Evolutionary conservation across 169 alveolate species (phyloP).

Genomic region (Eimeria falciformis): DNA sequence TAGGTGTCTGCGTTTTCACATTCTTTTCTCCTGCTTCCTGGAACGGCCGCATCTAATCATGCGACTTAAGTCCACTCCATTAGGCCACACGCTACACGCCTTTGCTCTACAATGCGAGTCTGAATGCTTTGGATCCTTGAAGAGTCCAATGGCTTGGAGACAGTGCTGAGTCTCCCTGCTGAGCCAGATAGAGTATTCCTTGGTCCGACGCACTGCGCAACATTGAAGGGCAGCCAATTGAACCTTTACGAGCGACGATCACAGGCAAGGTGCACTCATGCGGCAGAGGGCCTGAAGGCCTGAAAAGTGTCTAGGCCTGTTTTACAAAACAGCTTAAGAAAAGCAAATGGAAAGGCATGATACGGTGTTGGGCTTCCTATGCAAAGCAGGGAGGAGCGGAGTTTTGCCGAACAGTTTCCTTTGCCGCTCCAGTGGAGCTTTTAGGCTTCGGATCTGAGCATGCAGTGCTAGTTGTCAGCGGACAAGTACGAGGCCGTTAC

Average conservation of each 20-base stretch:
- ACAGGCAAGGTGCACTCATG: not conserved
- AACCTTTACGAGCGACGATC: not conserved
- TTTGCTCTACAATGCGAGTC: too few species aligned
- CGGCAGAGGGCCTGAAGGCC: not conserved
- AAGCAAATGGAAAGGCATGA: not conserved
- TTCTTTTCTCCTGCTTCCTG: not conserved
- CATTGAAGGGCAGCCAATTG: not conserved
- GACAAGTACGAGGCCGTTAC: not conserved
- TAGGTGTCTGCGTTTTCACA: not conserved
- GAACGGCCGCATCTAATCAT: too few species aligned
- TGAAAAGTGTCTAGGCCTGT: not conserved
- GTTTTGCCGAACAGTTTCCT: not conserved
- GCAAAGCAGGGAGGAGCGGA: conserved; percentile 7
- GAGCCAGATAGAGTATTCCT: not conserved
- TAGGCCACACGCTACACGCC: too few species aligned
- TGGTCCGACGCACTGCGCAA: conserved; percentile 39
- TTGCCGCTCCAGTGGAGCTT: conserved; percentile 21
- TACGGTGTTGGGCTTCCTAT: not conserved
- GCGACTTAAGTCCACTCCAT: too few species aligned
- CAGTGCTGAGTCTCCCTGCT: not conserved
- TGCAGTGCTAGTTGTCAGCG: conserved; percentile 6
- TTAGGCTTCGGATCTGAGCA: not conserved
- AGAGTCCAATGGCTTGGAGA: not conserved
- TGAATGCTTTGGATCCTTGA: too few species aligned
- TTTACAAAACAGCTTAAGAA: not conserved